Evolutionary conservation across 208 protist genomes (phyloP).

Genomic region (Trypanosoma platydactyli): DNA sequence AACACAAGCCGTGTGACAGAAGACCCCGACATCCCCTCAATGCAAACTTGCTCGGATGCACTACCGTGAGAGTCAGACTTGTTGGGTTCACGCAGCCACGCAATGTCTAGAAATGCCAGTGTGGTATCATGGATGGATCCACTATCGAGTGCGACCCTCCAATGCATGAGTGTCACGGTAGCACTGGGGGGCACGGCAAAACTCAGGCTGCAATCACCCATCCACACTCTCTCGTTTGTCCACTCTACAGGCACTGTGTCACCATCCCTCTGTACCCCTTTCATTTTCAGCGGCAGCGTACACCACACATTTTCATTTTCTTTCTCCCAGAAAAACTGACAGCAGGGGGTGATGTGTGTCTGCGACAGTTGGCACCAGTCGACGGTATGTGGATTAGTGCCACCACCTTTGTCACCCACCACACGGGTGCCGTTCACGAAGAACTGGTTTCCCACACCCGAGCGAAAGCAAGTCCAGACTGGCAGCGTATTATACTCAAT

Average conservation of each 20-base stretch:
- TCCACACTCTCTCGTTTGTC: conserved; percentile 43
- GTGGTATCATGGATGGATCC: neutral
- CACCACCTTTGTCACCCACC: neutral
- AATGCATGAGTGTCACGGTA: conserved; percentile 42
- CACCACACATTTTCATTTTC: neutral
- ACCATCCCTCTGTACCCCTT: too few relatives aligned
- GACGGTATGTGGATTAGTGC: neutral
- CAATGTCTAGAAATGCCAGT: conserved; percentile 29
- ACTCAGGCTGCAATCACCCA: conserved; percentile 51
- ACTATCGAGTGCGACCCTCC: conserved; percentile 30
- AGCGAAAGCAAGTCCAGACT: conserved; percentile 55
- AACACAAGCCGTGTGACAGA: conserved; percentile 13
- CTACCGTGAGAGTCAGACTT: too few relatives aligned
- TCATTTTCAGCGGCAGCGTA: conserved; percentile 9
- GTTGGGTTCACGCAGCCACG: conserved; percentile 7
- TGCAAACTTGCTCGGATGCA: conserved; percentile 8
- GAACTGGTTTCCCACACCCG: conserved; percentile 53
- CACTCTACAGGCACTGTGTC: conserved; percentile 15
- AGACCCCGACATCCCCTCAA: conserved; percentile 10
- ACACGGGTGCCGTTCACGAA: conserved; percentile 48
- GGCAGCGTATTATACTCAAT: conserved; percentile 25
- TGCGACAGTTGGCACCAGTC: conserved; percentile 35
- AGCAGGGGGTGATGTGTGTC: conserved; percentile 22
- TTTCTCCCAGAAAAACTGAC: neutral
- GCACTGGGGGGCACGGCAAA: conserved; percentile 36